Conservation (phyloP, 2,329 filamentous ascomycete species). For the Pyrenophora graminea region DNA sequence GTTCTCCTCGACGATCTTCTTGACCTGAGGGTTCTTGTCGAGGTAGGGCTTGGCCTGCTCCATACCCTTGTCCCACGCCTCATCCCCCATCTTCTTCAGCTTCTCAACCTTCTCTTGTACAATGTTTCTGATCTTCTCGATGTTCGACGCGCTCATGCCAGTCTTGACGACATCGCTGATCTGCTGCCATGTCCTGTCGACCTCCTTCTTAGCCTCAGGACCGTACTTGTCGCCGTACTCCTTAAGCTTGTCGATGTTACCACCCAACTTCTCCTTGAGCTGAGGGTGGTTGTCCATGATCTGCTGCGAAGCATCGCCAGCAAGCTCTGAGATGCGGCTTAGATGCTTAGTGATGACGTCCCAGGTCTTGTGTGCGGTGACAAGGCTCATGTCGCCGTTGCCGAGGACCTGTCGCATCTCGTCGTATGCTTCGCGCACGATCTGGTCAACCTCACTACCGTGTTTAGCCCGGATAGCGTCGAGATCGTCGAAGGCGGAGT, state of each 20-base stretch:
- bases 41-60: constrained; percentile 73
- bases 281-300: constrained; percentile 75
- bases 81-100: constrained; percentile 68
- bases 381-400: constrained; percentile 63
- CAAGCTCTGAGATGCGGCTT: constrained; percentile 63
- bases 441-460: constrained; percentile 69
- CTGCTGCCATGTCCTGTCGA: constrained; percentile 72
- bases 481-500: constrained; percentile 70
- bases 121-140: constrained; percentile 60
- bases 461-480: constrained; percentile 71
- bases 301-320: constrained; percentile 64
- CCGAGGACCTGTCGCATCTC: constrained; percentile 67
- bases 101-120: constrained; percentile 72
- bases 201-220: constrained; percentile 75
- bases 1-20: constrained; percentile 73
- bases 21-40: constrained; percentile 76
- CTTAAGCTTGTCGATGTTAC: constrained; percentile 70
- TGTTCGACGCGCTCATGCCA: constrained; percentile 63
- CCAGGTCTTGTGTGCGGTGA: constrained; percentile 65
- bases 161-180: constrained; percentile 66
- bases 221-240: constrained; percentile 70
- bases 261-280: constrained; percentile 72
- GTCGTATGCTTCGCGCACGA: constrained; percentile 68
- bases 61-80: constrained; percentile 72
- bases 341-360: constrained; percentile 66